These are phyloP conservation scores for Trichosporon sp. DNA, from an alignment of 1,284 basidiomycete species.

Conservation along the genomic window DNA sequence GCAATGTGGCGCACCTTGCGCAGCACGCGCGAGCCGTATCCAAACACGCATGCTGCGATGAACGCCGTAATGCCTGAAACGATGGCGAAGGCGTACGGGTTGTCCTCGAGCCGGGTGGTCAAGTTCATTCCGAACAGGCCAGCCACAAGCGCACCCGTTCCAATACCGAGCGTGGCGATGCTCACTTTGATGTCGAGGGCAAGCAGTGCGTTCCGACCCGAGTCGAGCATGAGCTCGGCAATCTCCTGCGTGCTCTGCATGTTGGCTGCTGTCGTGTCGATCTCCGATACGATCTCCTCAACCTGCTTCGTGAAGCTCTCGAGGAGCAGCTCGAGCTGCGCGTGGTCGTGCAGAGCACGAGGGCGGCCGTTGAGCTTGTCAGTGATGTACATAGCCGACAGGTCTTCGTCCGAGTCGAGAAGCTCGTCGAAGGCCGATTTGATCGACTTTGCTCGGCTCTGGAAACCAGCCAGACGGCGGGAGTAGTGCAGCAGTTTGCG, in stretches of 20 bases:
- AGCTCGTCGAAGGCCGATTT: constrained; percentile 84
- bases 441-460: constrained; percentile 83
- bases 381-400: constrained; percentile 84
- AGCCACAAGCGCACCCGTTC: constrained; percentile 83
- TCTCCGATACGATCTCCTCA: constrained; percentile 90
- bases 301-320: constrained; percentile 94
- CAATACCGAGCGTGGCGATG: constrained; percentile 90
- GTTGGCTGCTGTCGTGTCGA: constrained; percentile 81
- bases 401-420: constrained; percentile 85
- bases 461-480: constrained; percentile 73
- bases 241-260: constrained; percentile 96
- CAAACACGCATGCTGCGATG: constrained; percentile 36
- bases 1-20: constrained; percentile 42
- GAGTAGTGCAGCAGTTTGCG: constrained; percentile 85
- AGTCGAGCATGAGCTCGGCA: constrained; percentile 92
- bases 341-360: constrained; percentile 69
- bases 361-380: constrained; percentile 62
- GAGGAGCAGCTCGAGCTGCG: constrained; percentile 85
- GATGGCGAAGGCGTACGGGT: constrained; percentile 46
- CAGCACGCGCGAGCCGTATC: constrained; percentile 38
- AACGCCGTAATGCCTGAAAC: constrained; percentile 37
- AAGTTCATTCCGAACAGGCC: constrained; percentile 96
- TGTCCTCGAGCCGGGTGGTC: constrained; percentile 43
- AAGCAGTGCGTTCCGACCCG: constrained; percentile 86
- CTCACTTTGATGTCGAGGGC: constrained; percentile 89